Evolutionary conservation across 169 alveolate species (phyloP), one percentile per base, ranked within the genome.

Genomic region (Cardiosporidium cionae): DNA sequence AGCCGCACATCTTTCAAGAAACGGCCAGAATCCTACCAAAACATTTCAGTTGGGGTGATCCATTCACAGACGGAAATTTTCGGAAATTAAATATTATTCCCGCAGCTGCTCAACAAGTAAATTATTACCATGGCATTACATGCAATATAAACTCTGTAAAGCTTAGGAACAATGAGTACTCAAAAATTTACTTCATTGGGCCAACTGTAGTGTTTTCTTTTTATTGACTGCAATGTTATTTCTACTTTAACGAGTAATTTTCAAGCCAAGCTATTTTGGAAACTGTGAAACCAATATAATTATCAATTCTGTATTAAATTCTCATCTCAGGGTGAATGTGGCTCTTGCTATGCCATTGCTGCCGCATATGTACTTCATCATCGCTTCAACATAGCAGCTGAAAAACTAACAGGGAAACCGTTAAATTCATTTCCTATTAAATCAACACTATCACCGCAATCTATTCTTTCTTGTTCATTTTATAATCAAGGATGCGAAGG

Each of bases 281-380:
- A n/a, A n/a, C n/a, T n/a, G n/a, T n/a, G n/a, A n/a, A n/a, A n/a
- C n/a, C n/a, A n/a, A n/a, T n/a, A n/a, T n/a, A n/a, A n/a, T n/a
- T n/a, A n/a, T n/a, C n/a, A n/a, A n/a, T n/a, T n/a, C n/a, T n/a
- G n/a, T n/a, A 44, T n/a, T n/a, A 44, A 44, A 44, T 44, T 44
- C 27, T n/a, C 16, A 16, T n/a, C n/a, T 44, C 92, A 92, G 70
- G 93, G 93, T 0, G 79, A 82, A 25, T 92, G 97, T 68, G 96
- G 97, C 28, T 86, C 92, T 32, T 92, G 97, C 76, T 92, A 91
- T 73, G 85, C 89, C 0, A 70, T 86, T 33, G 76, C 95, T 3
- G 79, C 91, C 25, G 78, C 80, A 29, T 70, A 65, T 37, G 74
- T 84, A 29, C 70, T 89, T 44, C 90, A 86, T 81, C 79, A 91